A percentile compares a stretch with the other conserved stretches of the same genome.
Evolutionary conservation across 768 basidiomycete species (phyloP).

Genomic region (Suillus sp.): DNA sequence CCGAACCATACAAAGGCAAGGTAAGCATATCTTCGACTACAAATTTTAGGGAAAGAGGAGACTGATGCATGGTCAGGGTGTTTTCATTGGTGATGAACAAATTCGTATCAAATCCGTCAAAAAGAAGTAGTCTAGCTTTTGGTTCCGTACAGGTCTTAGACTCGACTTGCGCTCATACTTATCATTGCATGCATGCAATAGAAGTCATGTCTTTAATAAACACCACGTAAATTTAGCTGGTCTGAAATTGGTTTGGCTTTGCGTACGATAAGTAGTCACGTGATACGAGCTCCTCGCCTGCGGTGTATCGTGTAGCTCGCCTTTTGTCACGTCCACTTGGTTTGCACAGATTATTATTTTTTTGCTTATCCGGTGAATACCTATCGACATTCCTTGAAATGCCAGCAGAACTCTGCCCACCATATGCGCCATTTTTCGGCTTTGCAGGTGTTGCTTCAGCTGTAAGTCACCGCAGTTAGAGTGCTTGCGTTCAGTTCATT

Average conservation of each 20-base stretch:
- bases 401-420: slow-evolving; percentile 70
- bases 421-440: slow-evolving; percentile 97
- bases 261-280: slow-evolving; percentile 3
- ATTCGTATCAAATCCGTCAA: slow-evolving; percentile 90
- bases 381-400: slow-evolving; percentile 32
- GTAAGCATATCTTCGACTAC: slow-evolving; percentile 44
- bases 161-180: neutral
- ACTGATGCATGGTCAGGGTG: slow-evolving; percentile 55
- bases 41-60: neutral
- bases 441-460: slow-evolving; percentile 96
- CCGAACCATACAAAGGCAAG: slow-evolving; percentile 98
- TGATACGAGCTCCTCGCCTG: neutral
- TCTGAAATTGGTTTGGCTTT: neutral
- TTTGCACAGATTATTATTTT: neutral
- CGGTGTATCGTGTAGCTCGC: neutral
- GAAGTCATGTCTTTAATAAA: slow-evolving; percentile 8
- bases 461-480: slow-evolving; percentile 48
- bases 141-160: neutral
- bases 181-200: slow-evolving; percentile 3
- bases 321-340: neutral
- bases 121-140: slow-evolving; percentile 75
- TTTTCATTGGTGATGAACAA: slow-evolving; percentile 92
- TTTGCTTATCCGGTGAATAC: neutral
- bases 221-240: neutral
- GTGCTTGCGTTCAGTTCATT: slow-evolving; percentile 4